Conservation (phyloP, 2,329 filamentous ascomycete genomes). For the Cladorrhinum sp. region DNA sequence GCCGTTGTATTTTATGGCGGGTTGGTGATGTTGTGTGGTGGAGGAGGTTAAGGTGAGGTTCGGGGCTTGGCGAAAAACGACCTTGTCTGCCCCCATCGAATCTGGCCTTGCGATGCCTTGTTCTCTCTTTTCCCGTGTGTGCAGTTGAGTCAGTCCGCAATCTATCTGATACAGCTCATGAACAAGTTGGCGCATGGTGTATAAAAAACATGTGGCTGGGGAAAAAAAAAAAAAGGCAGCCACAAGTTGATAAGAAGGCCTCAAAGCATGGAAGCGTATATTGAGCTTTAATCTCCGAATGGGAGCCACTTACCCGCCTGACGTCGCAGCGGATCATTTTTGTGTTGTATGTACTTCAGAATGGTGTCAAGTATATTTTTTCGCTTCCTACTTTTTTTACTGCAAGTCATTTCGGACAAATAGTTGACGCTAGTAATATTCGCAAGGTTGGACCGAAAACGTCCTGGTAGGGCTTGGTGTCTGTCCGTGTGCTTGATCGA, state of each 20-base stretch:
- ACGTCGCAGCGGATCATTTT: conserved; percentile 16
- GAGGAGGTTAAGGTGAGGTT: background rate
- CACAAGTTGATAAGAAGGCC: background rate
- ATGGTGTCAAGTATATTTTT: background rate
- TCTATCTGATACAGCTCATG: conserved; percentile 1
- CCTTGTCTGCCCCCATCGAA: background rate
- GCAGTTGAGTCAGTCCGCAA: background rate
- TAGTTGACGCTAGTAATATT: background rate
- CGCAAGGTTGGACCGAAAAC: background rate
- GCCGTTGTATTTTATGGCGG: background rate
- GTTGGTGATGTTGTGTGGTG: background rate
- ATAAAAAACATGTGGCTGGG: background rate
- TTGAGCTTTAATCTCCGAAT: conserved; percentile 26
- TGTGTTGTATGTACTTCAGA: background rate
- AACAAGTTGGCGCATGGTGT: no score
- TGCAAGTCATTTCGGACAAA: background rate
- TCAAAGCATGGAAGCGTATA: conserved; percentile 21
- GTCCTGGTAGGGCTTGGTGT: background rate
- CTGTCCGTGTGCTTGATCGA: background rate
- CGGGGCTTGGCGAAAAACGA: background rate
- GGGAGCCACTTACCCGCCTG: conserved; percentile 8
- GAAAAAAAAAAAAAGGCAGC: background rate
- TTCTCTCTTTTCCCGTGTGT: conserved; percentile 4
- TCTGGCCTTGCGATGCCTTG: no score
- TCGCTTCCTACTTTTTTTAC: background rate